A percentile compares a stretch with the other conserved stretches of the same genome.
phyloP scores from a whole-genome alignment of 306 rosid species.

The Geum urbanum region DNA sequence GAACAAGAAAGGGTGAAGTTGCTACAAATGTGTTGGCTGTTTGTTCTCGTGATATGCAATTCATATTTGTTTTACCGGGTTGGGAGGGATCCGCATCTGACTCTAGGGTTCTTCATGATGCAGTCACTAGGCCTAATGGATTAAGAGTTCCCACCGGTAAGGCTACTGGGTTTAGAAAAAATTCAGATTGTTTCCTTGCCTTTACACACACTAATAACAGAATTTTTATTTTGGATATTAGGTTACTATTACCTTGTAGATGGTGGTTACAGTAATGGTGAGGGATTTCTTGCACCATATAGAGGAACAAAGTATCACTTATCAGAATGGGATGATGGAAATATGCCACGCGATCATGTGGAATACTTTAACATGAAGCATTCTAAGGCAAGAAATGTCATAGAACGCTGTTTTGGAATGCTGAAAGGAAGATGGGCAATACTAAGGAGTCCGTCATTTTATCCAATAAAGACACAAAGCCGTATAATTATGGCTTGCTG shows the following conservation, averaged over 20 bases:
- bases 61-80: constrained; percentile 6
- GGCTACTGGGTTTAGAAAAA: background rate
- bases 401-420: background rate
- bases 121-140: background rate
- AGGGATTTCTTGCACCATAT: constrained; percentile 1
- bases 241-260: constrained; percentile 7
- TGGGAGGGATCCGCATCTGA: background rate
- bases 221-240: background rate
- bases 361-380: constrained; percentile 2
- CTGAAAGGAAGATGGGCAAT: background rate
- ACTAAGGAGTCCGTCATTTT: background rate
- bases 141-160: background rate
- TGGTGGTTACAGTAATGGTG: constrained; percentile 10
- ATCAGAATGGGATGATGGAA: background rate
- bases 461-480: background rate
- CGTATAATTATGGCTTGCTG: background rate
- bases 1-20: background rate
- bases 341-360: background rate
- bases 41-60: background rate
- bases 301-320: constrained; percentile 8
- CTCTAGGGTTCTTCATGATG: constrained; percentile 1
- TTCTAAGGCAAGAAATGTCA: background rate
- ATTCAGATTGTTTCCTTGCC: background rate
- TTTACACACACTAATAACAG: background rate
- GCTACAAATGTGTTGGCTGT: constrained; percentile 4